These are phyloP conservation scores for Colletotrichum tamarilloi DNA, from an alignment of 2,329 filamentous ascomycete genomes.

Conservation along the genomic window DNA sequence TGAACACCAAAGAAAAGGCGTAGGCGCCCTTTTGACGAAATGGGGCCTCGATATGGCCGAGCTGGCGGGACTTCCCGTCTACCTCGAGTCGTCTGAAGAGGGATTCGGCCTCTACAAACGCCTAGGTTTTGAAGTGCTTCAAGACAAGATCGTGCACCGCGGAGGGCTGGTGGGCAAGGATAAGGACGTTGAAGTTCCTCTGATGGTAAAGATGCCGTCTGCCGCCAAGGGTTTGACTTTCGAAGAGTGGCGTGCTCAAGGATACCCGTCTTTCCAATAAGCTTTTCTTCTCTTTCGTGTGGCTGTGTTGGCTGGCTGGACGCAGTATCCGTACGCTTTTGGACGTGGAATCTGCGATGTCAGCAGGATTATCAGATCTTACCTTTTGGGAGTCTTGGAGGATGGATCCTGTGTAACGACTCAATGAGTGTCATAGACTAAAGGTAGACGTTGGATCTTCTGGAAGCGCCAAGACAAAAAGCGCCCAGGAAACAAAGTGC, in stretches of 20 bases:
- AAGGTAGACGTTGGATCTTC: background rate
- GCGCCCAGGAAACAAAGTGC: background rate
- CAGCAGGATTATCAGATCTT: background rate
- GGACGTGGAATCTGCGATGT: background rate
- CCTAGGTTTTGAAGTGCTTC: slow-evolving; percentile 54
- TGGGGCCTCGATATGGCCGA: slow-evolving; percentile 51
- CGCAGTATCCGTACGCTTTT: background rate
- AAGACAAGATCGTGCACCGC: slow-evolving; percentile 52
- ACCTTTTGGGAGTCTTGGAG: background rate
- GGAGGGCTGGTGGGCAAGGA: slow-evolving; percentile 47
- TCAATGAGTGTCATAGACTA: background rate
- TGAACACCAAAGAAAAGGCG: slow-evolving; percentile 53
- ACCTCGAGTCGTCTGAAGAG: slow-evolving; percentile 57
- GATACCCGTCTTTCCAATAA: slow-evolving; percentile 32
- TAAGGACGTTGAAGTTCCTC: slow-evolving; percentile 50
- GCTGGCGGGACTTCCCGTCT: slow-evolving; percentile 51
- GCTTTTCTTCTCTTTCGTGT: background rate
- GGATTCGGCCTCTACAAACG: slow-evolving; percentile 56
- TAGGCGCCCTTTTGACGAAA: slow-evolving; percentile 53
- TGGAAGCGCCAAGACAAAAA: background rate
- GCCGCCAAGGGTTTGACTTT: slow-evolving; percentile 45
- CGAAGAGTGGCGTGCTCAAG: slow-evolving; percentile 44
- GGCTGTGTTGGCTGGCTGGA: background rate
- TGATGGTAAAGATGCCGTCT: slow-evolving; percentile 56
- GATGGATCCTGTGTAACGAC: background rate